Percentiles rank a stretch among this genome's conserved stretches.
Evolutionary conservation across 805 yeast genomes (phyloP).

Genomic region (Ogataea kodamae): DNA sequence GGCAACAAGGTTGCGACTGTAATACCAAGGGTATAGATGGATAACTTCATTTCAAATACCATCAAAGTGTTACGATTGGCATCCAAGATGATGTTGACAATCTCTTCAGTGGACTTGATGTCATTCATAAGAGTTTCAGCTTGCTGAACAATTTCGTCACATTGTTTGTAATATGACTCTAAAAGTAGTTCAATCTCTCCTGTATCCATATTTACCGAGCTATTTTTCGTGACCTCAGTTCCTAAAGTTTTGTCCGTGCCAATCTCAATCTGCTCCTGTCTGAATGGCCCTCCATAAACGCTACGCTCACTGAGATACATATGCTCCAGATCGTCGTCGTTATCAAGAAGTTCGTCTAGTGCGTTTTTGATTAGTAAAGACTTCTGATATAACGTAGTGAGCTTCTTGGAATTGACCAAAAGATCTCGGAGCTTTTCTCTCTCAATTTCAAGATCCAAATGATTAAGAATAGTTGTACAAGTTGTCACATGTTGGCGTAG

Average conservation of each 20-base stretch:
- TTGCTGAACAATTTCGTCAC: constrained; percentile 91
- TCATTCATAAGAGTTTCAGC: constrained; percentile 79
- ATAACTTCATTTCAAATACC: constrained; percentile 78
- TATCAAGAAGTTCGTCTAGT: constrained; percentile 78
- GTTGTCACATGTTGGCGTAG: constrained; percentile 52
- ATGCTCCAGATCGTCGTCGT: constrained; percentile 77
- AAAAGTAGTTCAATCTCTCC: constrained; percentile 83
- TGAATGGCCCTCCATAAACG: constrained; percentile 6
- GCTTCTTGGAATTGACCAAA: constrained; percentile 65
- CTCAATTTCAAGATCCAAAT: constrained; percentile 76
- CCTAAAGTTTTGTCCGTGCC: constrained; percentile 3
- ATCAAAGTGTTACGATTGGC: constrained; percentile 87
- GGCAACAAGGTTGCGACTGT: constrained; percentile 83
- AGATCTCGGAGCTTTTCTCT: constrained; percentile 70
- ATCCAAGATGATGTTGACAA: constrained; percentile 85
- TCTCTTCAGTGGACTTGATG: constrained; percentile 87
- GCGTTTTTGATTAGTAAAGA: constrained; percentile 73
- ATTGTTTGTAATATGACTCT: constrained; percentile 86
- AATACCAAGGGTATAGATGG: constrained; percentile 80
- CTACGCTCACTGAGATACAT: constrained; percentile 63
- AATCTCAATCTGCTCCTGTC: constrained; percentile 3
- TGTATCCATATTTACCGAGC: constrained; percentile 25
- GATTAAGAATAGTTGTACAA: constrained; percentile 63
- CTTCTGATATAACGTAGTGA: constrained; percentile 73
- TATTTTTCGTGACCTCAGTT: constrained; percentile 1